Percentiles rank a stretch among this genome's conserved stretches.
These are phyloP conservation scores for Pterulicium gracile DNA, from an alignment of 1,284 basidiomycete genomes.

Conservation along the genomic window DNA sequence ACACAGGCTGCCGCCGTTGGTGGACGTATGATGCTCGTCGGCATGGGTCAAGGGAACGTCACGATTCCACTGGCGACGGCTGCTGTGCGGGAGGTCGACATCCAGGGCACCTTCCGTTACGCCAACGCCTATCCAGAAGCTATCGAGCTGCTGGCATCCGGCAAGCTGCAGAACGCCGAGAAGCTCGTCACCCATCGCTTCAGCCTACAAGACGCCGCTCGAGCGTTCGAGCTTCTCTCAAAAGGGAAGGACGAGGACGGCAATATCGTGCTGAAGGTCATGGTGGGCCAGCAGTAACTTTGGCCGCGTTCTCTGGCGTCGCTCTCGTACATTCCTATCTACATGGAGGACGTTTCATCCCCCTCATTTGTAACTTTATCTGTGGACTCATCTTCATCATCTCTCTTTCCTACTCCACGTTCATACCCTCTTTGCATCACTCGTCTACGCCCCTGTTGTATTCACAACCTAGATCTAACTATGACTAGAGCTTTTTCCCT, in stretches of 20 bases:
- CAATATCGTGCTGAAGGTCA: slow-evolving; percentile 77
- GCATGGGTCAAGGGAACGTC: slow-evolving; percentile 86
- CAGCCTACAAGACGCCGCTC: slow-evolving; percentile 48
- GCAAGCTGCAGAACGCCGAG: slow-evolving; percentile 52
- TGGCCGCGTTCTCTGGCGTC: no score
- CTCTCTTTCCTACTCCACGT: no score
- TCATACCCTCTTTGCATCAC: no score
- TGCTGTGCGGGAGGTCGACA: slow-evolving; percentile 84
- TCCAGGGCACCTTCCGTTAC: slow-evolving; percentile 86
- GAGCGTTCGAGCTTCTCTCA: slow-evolving; percentile 74
- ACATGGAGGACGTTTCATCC: no score
- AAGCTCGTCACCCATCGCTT: slow-evolving; percentile 79
- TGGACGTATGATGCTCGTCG: slow-evolving; percentile 85
- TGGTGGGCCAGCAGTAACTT: no score
- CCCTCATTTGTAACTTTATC: no score
- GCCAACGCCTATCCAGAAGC: slow-evolving; percentile 85
- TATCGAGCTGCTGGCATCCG: slow-evolving; percentile 62
- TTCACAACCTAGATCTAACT: no score
- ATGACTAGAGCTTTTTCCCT: no score
- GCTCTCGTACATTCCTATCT: no score
- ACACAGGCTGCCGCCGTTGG: slow-evolving; percentile 69
- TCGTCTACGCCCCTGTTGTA: no score
- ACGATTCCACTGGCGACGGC: slow-evolving; percentile 77
- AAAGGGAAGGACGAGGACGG: slow-evolving; percentile 70
- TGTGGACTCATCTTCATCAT: no score